Evolutionary conservation across 2,329 filamentous ascomycete species (phyloP).

Genomic region (Trichoderma brevicompactum): DNA sequence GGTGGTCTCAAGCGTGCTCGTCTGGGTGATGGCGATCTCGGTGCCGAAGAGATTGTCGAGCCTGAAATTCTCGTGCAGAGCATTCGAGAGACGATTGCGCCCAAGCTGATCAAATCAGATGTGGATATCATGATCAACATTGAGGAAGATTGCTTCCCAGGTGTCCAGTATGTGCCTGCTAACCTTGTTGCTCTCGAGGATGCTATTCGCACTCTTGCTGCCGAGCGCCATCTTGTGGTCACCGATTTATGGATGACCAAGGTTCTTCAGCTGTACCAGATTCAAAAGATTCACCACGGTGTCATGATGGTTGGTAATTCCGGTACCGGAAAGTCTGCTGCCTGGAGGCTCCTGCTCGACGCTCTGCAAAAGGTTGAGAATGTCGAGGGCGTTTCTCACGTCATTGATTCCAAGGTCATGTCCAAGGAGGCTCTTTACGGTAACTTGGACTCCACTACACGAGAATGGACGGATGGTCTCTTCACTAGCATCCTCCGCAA

Average conservation of each 20-base stretch:
- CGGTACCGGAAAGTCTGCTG: conserved; percentile 93
- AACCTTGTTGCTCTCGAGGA: conserved; percentile 78
- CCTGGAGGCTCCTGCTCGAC: conserved; percentile 91
- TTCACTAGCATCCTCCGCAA: conserved; percentile 98
- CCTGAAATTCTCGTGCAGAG: conserved; percentile 99
- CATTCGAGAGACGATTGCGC: conserved; percentile 95
- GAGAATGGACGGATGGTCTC: conserved; percentile 98
- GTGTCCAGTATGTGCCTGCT: conserved; percentile 89
- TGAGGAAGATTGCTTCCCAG: conserved; percentile 85
- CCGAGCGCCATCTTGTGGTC: conserved; percentile 83
- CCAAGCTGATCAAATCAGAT: conserved; percentile 92
- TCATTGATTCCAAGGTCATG: conserved; percentile 99
- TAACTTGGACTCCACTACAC: conserved; percentile 91
- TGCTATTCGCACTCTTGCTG: conserved; percentile 81
- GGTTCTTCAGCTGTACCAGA: conserved; percentile 94
- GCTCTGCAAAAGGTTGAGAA: conserved; percentile 90
- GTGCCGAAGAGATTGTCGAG: conserved; percentile 76
- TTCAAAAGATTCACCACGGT: conserved; percentile 96
- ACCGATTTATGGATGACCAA: conserved; percentile 98
- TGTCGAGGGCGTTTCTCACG: conserved; percentile 91
- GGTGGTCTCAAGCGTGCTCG: conserved; percentile 91
- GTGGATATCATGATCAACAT: conserved; percentile 86
- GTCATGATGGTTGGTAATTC: conserved; percentile 99
- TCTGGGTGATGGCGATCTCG: conserved; percentile 61
- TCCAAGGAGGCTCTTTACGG: conserved; percentile 98